Percentiles rank a stretch among this genome's conserved stretches.
These are phyloP conservation scores for Colletotrichum abscissum DNA, from an alignment of 2,329 filamentous ascomycete species.

Conservation along the genomic window DNA sequence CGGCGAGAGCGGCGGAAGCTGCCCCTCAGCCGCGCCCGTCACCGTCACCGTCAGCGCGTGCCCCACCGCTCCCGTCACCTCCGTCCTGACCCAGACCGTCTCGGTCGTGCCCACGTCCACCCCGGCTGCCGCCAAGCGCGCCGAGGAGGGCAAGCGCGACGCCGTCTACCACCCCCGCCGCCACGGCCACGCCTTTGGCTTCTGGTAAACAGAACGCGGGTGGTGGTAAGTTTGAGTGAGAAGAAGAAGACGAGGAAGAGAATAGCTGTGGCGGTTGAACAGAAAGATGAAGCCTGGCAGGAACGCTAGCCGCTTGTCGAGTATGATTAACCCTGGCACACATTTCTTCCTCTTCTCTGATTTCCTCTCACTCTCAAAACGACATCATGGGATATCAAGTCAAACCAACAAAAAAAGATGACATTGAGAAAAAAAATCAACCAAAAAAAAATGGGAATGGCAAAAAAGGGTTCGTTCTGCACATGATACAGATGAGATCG, in stretches of 20 bases:
- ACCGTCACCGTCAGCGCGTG: slow-evolving; percentile 12
- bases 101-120: slow-evolving; percentile 26
- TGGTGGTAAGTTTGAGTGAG: background rate
- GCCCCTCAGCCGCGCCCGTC: slow-evolving; percentile 31
- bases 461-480: background rate
- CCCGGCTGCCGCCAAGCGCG: slow-evolving; percentile 7
- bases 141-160: slow-evolving; percentile 1
- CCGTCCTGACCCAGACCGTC: slow-evolving; percentile 34
- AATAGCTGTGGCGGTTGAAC: background rate
- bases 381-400: slow-evolving; percentile 17
- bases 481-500: slow-evolving; percentile 14
- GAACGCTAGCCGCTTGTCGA: background rate
- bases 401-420: background rate
- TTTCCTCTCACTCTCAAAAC: background rate
- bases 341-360: background rate
- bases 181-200: slow-evolving; percentile 17
- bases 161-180: slow-evolving; percentile 13
- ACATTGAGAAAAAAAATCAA: background rate
- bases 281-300: background rate
- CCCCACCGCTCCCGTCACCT: slow-evolving; percentile 24
- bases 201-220: background rate
- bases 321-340: background rate
- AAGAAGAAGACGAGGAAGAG: background rate
- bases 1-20: slow-evolving; percentile 8
- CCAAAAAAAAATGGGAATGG: background rate